Evolutionary conservation across 2,329 filamentous ascomycete genomes (phyloP).

Genomic region (Fusarium musae): DNA sequence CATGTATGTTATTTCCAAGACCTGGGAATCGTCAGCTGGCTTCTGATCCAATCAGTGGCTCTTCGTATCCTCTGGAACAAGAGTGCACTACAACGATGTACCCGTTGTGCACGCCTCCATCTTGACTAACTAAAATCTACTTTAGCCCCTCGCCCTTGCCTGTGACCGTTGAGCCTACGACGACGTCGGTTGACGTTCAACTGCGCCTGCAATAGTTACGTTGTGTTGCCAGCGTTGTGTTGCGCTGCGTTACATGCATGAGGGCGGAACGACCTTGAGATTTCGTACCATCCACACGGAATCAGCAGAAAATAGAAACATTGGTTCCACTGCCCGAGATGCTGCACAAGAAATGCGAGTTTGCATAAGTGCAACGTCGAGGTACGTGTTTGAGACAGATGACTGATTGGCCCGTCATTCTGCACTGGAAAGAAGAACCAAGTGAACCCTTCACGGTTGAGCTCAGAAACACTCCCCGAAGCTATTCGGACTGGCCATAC

Average conservation of each 20-base stretch:
- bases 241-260: slow-evolving; percentile 19
- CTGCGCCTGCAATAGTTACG: not conserved
- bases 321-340: slow-evolving; percentile 14
- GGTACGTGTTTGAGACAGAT: slow-evolving; percentile 4
- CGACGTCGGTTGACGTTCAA: slow-evolving; percentile 6
- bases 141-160: slow-evolving; percentile 6
- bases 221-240: slow-evolving; percentile 5
- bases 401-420: not conserved
- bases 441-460: not conserved
- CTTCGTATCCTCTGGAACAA: slow-evolving; percentile 17
- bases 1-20: slow-evolving; percentile 7
- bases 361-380: slow-evolving; percentile 11
- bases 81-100: slow-evolving; percentile 1
- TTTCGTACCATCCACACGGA: slow-evolving; percentile 8
- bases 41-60: slow-evolving; percentile 14
- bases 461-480: slow-evolving; percentile 13
- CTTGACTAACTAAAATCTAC: not conserved
- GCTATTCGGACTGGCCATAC: slow-evolving; percentile 14
- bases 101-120: slow-evolving; percentile 11
- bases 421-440: not conserved
- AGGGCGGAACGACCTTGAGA: not conserved
- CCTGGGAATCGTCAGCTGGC: slow-evolving; percentile 9
- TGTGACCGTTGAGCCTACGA: slow-evolving; percentile 23
- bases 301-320: slow-evolving; percentile 29
- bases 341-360: slow-evolving; percentile 8